Percentiles rank a stretch among this genome's conserved stretches.
phyloP scores from a whole-genome alignment of 306 rosid species.

The Purshia tridentata region DNA sequence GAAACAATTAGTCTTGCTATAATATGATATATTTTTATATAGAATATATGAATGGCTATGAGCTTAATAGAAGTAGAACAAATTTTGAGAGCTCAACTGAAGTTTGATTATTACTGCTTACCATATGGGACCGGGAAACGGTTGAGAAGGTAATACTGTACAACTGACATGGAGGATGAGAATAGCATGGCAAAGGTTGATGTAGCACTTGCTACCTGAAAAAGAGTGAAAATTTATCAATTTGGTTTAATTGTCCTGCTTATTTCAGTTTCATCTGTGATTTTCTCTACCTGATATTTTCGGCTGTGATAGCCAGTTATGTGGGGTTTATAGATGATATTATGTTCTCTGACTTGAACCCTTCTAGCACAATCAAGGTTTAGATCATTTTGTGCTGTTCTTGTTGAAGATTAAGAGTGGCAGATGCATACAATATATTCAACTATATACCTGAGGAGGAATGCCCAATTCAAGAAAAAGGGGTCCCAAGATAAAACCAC shows the following conservation, averaged over 20 bases:
- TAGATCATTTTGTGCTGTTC: too few relatives aligned
- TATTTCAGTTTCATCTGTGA: neutral
- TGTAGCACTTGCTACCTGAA: constrained; percentile 81
- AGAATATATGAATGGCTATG: neutral
- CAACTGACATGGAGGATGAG: constrained; percentile 81
- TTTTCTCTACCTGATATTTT: neutral
- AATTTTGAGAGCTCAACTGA: neutral
- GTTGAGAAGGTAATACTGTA: constrained; percentile 62
- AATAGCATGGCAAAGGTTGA: constrained; percentile 73
- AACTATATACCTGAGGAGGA: constrained; percentile 65
- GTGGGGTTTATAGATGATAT: neutral
- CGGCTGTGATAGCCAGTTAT: neutral
- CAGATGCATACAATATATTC: neutral
- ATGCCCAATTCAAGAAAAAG: constrained; percentile 78
- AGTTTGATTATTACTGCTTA: constrained; percentile 24
- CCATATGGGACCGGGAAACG: constrained; percentile 81
- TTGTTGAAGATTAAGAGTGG: too few relatives aligned
- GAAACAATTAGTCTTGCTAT: neutral
- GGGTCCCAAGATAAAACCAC: constrained; percentile 84
- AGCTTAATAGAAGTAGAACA: neutral
- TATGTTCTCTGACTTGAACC: too few relatives aligned
- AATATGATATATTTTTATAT: too few relatives aligned
- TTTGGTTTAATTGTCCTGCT: neutral
- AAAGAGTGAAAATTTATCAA: neutral
- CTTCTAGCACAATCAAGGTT: too few relatives aligned